phyloP scores from a whole-genome alignment of 1,139 yeast species.

The Saccharomyces hybrid region DNA sequence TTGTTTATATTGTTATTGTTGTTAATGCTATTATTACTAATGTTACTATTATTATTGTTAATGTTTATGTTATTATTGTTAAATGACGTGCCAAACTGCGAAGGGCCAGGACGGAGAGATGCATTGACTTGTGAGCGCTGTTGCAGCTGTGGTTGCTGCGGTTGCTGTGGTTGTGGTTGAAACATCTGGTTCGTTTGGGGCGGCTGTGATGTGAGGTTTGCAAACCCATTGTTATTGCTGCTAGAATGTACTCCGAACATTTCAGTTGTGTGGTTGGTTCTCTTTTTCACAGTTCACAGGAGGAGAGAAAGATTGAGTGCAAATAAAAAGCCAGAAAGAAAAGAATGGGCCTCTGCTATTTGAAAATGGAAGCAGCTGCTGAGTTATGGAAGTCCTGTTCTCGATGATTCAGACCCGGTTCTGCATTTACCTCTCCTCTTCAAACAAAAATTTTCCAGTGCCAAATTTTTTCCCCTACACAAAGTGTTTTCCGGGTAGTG shows the following conservation, averaged over 20 bases:
- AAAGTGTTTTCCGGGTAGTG: neutral
- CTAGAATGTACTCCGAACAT: neutral
- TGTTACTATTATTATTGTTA: constrained; percentile 1
- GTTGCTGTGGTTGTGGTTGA: neutral
- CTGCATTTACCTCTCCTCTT: neutral
- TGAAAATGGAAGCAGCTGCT: neutral
- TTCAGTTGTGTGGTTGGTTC: neutral
- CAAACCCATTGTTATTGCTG: constrained; percentile 5
- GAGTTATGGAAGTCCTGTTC: neutral
- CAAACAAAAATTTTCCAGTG: neutral
- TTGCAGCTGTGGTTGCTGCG: constrained; percentile 12
- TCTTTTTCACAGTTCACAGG: neutral
- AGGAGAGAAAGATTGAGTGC: neutral
- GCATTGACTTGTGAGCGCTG: constrained; percentile 9
- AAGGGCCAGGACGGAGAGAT: constrained; percentile 8
- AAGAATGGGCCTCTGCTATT: too few relatives aligned
- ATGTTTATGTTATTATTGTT: constrained; percentile 1
- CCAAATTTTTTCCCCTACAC: neutral
- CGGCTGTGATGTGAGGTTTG: constrained; percentile 10
- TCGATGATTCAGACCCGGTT: too few relatives aligned
- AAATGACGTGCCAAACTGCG: neutral
- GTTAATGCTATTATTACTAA: neutral
- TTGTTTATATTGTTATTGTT: neutral
- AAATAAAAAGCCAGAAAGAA: neutral
- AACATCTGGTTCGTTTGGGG: constrained; percentile 5